phyloP scores from a whole-genome alignment of 176 grass and related monocot species.

The Miscanthus lutarioriparius region DNA sequence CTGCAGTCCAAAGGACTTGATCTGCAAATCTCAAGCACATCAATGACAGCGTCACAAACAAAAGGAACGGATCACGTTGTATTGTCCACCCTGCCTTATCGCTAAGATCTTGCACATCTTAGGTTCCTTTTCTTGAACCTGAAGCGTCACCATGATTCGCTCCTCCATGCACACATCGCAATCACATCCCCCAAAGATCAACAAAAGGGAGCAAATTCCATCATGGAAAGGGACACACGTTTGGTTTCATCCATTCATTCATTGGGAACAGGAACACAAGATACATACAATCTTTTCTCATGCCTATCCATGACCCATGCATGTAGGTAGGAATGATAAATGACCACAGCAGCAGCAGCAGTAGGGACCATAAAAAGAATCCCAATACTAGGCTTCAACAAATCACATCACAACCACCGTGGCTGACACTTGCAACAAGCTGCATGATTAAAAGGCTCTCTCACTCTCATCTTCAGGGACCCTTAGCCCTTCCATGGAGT shows the following conservation, averaged over 20 bases:
- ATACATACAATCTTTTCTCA: constrained; percentile 31
- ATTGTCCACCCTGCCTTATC: neutral
- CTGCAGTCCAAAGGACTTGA: neutral
- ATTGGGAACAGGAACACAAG: constrained; percentile 25
- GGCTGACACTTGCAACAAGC: constrained; percentile 42
- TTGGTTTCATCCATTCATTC: constrained; percentile 26
- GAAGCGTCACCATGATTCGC: constrained; percentile 24
- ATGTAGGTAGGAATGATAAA: constrained; percentile 22
- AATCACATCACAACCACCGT: constrained; percentile 49
- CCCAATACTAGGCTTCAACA: constrained; percentile 27
- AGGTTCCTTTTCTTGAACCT: constrained; percentile 30
- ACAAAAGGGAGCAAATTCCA: neutral
- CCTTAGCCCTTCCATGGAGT: constrained; percentile 49
- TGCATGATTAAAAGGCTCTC: constrained; percentile 37
- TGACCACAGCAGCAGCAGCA: neutral
- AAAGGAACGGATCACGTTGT: neutral
- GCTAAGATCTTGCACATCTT: neutral
- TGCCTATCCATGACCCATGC: constrained; percentile 38
- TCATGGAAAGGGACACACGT: constrained; percentile 20
- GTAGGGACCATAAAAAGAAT: constrained; percentile 28
- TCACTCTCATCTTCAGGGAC: constrained; percentile 41
- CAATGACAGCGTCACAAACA: neutral
- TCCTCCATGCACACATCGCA: constrained; percentile 9
- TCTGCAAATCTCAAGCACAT: constrained; percentile 13
- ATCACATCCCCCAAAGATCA: neutral